Percentiles rank a stretch among this genome's conserved stretches.
Conservation (phyloP, 2,329 filamentous ascomycete genomes). For the Epichloe gansuensis region DNA sequence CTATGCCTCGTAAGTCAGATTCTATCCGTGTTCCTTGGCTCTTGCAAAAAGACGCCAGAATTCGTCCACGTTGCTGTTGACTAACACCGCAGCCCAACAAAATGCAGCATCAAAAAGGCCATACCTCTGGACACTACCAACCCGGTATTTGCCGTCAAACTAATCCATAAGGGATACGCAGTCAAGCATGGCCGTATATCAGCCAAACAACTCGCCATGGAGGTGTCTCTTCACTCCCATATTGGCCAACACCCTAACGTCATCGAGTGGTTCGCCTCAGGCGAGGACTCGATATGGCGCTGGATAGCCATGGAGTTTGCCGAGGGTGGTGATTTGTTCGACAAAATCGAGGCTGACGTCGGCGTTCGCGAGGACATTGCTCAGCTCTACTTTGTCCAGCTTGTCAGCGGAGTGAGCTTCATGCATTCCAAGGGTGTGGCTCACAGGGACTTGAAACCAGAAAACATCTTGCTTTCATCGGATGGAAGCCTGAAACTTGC, state of each 20-base stretch:
- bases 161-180: slow-evolving; percentile 96
- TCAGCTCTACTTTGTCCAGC: slow-evolving; percentile 89
- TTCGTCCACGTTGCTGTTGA: too few species aligned
- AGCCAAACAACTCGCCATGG: slow-evolving; percentile 79
- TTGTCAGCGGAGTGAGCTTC: slow-evolving; percentile 80
- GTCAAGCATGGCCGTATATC: slow-evolving; percentile 78
- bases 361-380: slow-evolving; percentile 91
- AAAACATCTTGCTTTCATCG: slow-evolving; percentile 82
- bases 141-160: slow-evolving; percentile 91
- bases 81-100: too few species aligned
- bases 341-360: slow-evolving; percentile 97
- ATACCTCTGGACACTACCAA: slow-evolving; percentile 53
- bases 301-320: slow-evolving; percentile 99
- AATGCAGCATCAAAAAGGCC: slow-evolving; percentile 76
- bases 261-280: slow-evolving; percentile 81
- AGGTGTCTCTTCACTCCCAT: slow-evolving; percentile 79
- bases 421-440: slow-evolving; percentile 95
- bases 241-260: slow-evolving; percentile 86
- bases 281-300: slow-evolving; percentile 75
- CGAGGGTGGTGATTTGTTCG: slow-evolving; percentile 89
- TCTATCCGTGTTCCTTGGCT: too few species aligned
- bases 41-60: too few species aligned
- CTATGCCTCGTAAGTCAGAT: slow-evolving; percentile 70
- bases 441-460: slow-evolving; percentile 83
- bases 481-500: slow-evolving; percentile 85